Evolutionary conservation across 2,329 filamentous ascomycete genomes (phyloP).

Genomic region (Colletotrichum sp.): DNA sequence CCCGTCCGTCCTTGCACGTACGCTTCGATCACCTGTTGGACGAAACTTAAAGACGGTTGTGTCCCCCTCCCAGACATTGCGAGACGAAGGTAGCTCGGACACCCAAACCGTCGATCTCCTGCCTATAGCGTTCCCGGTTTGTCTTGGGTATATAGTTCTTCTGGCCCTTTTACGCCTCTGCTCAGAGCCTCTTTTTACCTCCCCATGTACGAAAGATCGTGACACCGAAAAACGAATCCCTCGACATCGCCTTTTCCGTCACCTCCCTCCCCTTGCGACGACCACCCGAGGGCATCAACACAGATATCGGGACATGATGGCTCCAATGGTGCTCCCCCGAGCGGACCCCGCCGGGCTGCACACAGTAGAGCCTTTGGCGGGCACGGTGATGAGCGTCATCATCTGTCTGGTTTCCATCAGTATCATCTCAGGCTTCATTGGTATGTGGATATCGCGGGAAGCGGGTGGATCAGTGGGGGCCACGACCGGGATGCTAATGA

Average conservation of each 20-base stretch:
- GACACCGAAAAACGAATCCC: not conserved
- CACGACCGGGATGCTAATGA: not conserved
- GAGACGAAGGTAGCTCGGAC: slow-evolving; percentile 18
- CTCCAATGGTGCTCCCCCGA: not conserved
- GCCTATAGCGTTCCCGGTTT: slow-evolving; percentile 1
- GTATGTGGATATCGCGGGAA: slow-evolving; percentile 27
- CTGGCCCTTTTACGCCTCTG: not conserved
- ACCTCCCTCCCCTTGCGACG: not conserved
- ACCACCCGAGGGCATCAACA: not conserved
- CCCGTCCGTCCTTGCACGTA: slow-evolving; percentile 6
- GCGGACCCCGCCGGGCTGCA: slow-evolving; percentile 3
- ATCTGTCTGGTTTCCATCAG: slow-evolving; percentile 38
- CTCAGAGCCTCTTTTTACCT: not conserved
- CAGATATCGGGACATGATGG: slow-evolving; percentile 8
- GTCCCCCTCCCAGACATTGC: slow-evolving; percentile 14
- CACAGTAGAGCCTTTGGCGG: slow-evolving; percentile 33
- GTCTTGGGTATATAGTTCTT: slow-evolving; percentile 18
- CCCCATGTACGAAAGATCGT: slow-evolving; percentile 5
- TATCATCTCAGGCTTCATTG: slow-evolving; percentile 40
- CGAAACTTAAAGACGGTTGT: slow-evolving; percentile 15
- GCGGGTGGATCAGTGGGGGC: not conserved
- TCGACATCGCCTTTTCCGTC: not conserved
- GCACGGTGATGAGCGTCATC: slow-evolving; percentile 39
- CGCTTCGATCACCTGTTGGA: slow-evolving; percentile 19
- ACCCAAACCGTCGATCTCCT: slow-evolving; percentile 6